A percentile compares a stretch with the other conserved stretches of the same genome.
Evolutionary conservation across 495 filamentous ascomycete species (phyloP).

Genomic region (Penicillium coffeae): DNA sequence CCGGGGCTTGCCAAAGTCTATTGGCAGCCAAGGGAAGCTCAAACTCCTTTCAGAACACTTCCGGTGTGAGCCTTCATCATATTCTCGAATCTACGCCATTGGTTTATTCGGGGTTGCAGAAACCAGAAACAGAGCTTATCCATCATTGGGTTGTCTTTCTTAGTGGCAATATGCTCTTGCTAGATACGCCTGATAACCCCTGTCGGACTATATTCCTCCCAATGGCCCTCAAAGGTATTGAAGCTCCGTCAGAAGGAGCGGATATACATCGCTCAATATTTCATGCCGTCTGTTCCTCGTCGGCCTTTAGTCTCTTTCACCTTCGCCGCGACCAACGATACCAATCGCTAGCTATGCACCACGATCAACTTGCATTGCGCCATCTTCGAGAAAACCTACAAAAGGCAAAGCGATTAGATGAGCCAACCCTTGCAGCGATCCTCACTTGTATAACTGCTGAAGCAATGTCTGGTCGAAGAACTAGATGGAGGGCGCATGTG

Average conservation of each 20-base stretch:
- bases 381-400: conserved; percentile 20
- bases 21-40: too few relatives aligned
- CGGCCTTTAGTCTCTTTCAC: conserved; percentile 25
- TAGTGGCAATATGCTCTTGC: conserved; percentile 24
- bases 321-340: conserved; percentile 18
- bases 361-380: conserved; percentile 22
- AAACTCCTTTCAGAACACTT: too few relatives aligned
- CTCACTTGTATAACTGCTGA: conserved; percentile 24
- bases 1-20: too few relatives aligned
- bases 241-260: conserved; percentile 8
- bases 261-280: conserved; percentile 26
- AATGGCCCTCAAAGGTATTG: conserved; percentile 20
- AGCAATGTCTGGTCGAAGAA: conserved; percentile 26
- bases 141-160: conserved; percentile 28
- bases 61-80: too few relatives aligned
- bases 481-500: conserved; percentile 25
- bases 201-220: conserved; percentile 25
- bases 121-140: conserved; percentile 20
- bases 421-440: conserved; percentile 19
- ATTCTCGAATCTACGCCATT: background rate
- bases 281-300: conserved; percentile 31
- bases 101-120: conserved; percentile 8
- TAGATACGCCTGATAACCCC: conserved; percentile 23
- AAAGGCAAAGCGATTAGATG: conserved; percentile 15
- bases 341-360: conserved; percentile 23